phyloP scores from a whole-genome alignment of 176 grass and related monocot genomes.

The Tuctoria greenei region DNA sequence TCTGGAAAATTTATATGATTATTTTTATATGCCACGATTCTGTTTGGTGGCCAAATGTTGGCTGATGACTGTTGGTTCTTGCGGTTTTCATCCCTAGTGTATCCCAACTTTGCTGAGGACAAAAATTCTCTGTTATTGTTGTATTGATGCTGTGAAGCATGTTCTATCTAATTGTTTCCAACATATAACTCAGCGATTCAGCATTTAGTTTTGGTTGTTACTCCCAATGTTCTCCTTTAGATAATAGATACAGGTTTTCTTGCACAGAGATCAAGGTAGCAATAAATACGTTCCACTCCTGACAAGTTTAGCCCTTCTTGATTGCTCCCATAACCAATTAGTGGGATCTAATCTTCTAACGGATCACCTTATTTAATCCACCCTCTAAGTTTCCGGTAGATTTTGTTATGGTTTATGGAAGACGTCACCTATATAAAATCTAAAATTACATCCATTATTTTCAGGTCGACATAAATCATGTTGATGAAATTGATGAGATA shows the following conservation, averaged over 20 bases:
- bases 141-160: background rate
- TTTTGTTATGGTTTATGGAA: background rate
- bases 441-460: slow-evolving; percentile 13
- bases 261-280: background rate
- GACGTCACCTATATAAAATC: background rate
- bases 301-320: background rate
- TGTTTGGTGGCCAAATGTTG: slow-evolving; percentile 9
- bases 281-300: background rate
- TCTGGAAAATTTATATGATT: slow-evolving; percentile 18
- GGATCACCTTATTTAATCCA: background rate
- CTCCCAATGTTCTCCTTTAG: background rate
- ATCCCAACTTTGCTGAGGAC: too few relatives aligned
- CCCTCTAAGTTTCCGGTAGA: background rate
- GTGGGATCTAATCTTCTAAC: background rate
- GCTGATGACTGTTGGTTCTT: background rate
- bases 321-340: background rate
- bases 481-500: slow-evolving; percentile 95
- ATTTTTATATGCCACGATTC: background rate
- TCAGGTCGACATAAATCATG: slow-evolving; percentile 97
- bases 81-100: background rate
- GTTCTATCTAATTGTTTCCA: slow-evolving; percentile 1
- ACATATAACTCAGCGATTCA: background rate
- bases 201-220: slow-evolving; percentile 11
- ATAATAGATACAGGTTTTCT: background rate
- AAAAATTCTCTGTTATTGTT: background rate